Conservation (phyloP, 179 eudicot genomes). For the Silene coronaria region DNA sequence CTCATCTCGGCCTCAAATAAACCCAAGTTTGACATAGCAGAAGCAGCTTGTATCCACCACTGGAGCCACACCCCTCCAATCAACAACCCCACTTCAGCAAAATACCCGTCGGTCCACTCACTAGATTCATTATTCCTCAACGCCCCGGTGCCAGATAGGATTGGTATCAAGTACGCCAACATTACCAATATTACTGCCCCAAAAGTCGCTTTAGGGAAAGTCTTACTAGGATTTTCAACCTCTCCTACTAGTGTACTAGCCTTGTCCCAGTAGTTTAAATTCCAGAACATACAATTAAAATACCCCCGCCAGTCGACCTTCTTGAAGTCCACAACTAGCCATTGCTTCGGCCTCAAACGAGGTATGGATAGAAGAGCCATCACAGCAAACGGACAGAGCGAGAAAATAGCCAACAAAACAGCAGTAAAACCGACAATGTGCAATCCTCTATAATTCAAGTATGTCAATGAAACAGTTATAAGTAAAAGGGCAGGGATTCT, state of each 20-base stretch:
- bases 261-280: slow-evolving; percentile 72
- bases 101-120: slow-evolving; percentile 51
- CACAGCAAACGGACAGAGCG: slow-evolving; percentile 45
- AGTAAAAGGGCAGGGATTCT: slow-evolving; percentile 35
- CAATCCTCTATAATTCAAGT: slow-evolving; percentile 52
- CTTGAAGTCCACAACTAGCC: slow-evolving; percentile 37
- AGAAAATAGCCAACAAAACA: slow-evolving; percentile 42
- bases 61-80: slow-evolving; percentile 60
- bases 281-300: slow-evolving; percentile 67
- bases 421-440: slow-evolving; percentile 58
- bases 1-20: slow-evolving; percentile 59
- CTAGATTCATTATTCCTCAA: slow-evolving; percentile 31
- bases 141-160: slow-evolving; percentile 55
- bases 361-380: slow-evolving; percentile 52
- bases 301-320: slow-evolving; percentile 49
- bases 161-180: slow-evolving; percentile 52
- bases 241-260: slow-evolving; percentile 73
- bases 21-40: slow-evolving; percentile 51
- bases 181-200: slow-evolving; percentile 52
- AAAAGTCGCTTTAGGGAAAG: slow-evolving; percentile 48
- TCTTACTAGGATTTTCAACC: slow-evolving; percentile 58
- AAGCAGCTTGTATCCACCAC: slow-evolving; percentile 53
- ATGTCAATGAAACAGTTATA: slow-evolving; percentile 36
- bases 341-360: slow-evolving; percentile 34
- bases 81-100: slow-evolving; percentile 46